These are phyloP conservation scores for Vaccinium myrtillus DNA, from an alignment of 148 eudicot species.

Conservation along the genomic window DNA sequence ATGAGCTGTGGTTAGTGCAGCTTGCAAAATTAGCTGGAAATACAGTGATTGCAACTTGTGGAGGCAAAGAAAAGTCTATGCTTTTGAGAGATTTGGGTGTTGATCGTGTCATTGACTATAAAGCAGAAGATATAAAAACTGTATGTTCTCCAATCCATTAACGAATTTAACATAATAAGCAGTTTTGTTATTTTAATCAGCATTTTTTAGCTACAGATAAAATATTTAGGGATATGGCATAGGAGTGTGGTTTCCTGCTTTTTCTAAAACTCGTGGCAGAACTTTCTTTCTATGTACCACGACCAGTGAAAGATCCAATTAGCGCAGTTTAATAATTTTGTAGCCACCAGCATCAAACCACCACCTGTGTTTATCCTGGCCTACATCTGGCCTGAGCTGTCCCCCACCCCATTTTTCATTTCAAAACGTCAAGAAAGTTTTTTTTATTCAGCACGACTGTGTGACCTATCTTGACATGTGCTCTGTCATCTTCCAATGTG, in stretches of 20 bases:
- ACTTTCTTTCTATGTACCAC: neutral
- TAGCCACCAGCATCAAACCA: neutral
- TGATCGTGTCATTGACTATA: conserved; percentile 92
- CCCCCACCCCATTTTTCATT: neutral
- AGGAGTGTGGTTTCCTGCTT: neutral
- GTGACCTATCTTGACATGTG: neutral
- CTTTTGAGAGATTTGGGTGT: conserved; percentile 76
- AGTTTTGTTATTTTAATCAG: neutral
- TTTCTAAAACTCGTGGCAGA: neutral
- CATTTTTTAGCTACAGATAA: neutral
- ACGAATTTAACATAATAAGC: neutral
- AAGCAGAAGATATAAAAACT: conserved; percentile 69
- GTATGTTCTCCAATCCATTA: conserved; percentile 30
- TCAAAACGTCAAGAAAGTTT: neutral
- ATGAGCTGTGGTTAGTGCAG: conserved; percentile 37
- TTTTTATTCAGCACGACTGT: neutral
- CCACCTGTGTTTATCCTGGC: neutral
- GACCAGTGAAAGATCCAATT: neutral
- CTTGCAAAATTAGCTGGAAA: conserved; percentile 96
- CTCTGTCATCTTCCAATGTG: neutral
- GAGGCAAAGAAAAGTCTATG: conserved; percentile 80
- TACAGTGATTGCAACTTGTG: conserved; percentile 92
- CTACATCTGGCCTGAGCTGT: neutral
- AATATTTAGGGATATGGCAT: neutral
- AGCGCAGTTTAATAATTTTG: neutral